Evolutionary conservation across 2,329 filamentous ascomycete species (phyloP).

Genomic region (Penicillium occitanis): DNA sequence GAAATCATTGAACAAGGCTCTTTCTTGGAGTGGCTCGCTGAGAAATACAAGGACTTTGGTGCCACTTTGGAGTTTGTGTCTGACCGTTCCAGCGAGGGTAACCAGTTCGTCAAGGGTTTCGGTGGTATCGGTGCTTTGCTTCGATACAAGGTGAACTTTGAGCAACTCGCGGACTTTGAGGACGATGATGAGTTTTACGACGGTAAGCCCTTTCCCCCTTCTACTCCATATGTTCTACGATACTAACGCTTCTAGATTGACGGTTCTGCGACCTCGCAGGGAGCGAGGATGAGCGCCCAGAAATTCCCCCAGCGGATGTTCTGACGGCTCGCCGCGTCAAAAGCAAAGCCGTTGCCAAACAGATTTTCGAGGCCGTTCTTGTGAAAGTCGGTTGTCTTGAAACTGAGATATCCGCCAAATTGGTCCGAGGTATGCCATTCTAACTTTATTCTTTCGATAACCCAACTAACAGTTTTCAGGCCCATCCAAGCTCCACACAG

Average conservation of each 20-base stretch:
- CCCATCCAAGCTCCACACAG: conserved; percentile 47
- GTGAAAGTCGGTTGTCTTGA: conserved; percentile 31
- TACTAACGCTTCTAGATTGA: conserved; percentile 64
- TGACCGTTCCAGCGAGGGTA: conserved; percentile 94
- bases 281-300: conserved; percentile 80
- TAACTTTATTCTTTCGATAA: too few species aligned
- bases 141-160: conserved; percentile 99
- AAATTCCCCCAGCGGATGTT: conserved; percentile 52
- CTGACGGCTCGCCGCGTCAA: conserved; percentile 55
- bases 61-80: conserved; percentile 95
- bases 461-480: conserved; percentile 27
- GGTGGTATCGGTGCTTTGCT: conserved; percentile 97
- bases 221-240: not conserved
- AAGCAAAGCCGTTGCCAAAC: conserved; percentile 36
- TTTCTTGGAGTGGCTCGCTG: conserved; percentile 99
- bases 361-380: conserved; percentile 35
- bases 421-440: conserved; percentile 38
- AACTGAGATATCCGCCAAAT: conserved; percentile 38
- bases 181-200: conserved; percentile 94
- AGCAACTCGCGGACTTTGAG: conserved; percentile 88
- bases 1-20: conserved; percentile 82
- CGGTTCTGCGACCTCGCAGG: conserved; percentile 81
- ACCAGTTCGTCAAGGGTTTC: conserved; percentile 99
- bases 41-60: conserved; percentile 98
- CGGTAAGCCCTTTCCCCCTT: conserved; percentile 40